Percentiles rank a stretch among this genome's conserved stretches.
These are phyloP conservation scores for Teunomyces cretensis DNA, from an alignment of 805 yeast species.

Conservation along the genomic window DNA sequence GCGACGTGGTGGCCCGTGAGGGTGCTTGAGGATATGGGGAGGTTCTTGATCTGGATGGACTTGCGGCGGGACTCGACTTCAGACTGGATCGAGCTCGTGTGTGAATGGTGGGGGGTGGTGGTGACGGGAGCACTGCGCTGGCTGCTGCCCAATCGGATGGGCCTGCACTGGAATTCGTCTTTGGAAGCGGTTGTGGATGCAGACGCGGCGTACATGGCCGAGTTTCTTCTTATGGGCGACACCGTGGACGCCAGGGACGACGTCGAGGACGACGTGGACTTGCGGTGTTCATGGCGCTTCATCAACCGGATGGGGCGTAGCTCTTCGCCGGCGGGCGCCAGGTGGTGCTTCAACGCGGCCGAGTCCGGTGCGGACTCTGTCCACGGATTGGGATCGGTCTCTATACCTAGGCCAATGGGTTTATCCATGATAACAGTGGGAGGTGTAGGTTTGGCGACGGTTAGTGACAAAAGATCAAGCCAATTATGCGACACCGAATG, in stretches of 20 bases:
- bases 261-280: constrained; percentile 6
- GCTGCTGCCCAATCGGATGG: constrained; percentile 24
- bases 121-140: neutral
- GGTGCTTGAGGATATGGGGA: constrained; percentile 27
- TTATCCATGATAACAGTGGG: neutral
- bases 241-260: constrained; percentile 8
- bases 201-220: neutral
- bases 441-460: neutral
- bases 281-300: constrained; percentile 19
- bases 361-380: constrained; percentile 1
- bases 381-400: constrained; percentile 7
- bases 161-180: constrained; percentile 39
- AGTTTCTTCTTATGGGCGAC: constrained; percentile 1
- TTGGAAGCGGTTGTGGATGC: constrained; percentile 6
- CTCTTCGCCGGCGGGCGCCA: constrained; percentile 7
- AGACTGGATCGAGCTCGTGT: neutral
- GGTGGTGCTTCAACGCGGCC: neutral
- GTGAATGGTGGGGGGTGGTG: neutral
- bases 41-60: constrained; percentile 37
- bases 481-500: neutral
- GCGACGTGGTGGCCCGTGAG: constrained; percentile 14
- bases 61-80: constrained; percentile 5
- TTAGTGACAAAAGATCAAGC: too few species aligned
- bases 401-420: constrained; percentile 8
- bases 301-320: constrained; percentile 26